Evolutionary conservation across 164 flowering plant genomes (phyloP).

Genomic region (Brasenia schreberi): DNA sequence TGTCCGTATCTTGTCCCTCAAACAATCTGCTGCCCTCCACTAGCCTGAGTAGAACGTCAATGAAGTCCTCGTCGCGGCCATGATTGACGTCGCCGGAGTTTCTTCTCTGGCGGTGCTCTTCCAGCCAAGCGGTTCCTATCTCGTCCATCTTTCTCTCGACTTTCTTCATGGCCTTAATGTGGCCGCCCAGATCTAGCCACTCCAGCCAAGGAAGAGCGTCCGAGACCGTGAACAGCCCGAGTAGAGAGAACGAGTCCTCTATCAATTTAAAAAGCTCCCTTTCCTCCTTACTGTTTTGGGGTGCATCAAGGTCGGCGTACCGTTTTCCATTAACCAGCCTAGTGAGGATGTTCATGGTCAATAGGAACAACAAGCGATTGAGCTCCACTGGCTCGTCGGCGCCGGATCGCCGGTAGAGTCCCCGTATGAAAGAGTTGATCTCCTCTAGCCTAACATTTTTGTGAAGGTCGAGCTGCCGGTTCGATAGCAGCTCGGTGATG

Average conservation of each 20-base stretch:
- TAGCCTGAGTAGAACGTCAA: constrained; percentile 5
- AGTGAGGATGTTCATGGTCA: constrained; percentile 14
- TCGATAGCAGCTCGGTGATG: constrained; percentile 9
- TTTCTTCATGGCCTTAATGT: constrained; percentile 20
- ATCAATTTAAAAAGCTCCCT: background rate
- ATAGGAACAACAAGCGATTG: constrained; percentile 15
- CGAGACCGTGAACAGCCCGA: constrained; percentile 6
- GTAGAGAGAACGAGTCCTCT: constrained; percentile 4
- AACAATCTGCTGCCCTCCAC: background rate
- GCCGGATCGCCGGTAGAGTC: constrained; percentile 2
- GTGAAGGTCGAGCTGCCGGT: background rate
- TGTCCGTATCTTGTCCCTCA: background rate
- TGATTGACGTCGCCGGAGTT: background rate
- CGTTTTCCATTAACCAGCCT: constrained; percentile 21
- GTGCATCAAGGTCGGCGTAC: constrained; percentile 2
- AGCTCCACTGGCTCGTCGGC: constrained; percentile 6
- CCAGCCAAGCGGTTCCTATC: constrained; percentile 11
- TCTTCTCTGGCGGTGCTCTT: constrained; percentile 15
- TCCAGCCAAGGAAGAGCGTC: constrained; percentile 19
- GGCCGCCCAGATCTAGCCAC: constrained; percentile 22
- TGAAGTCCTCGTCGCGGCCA: constrained; percentile 6
- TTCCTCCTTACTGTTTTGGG: background rate
- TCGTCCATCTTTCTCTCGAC: constrained; percentile 7
- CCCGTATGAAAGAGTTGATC: background rate
- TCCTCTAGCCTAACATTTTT: constrained; percentile 4